Evolutionary conservation across 202 grass and related monocot genomes (phyloP).

Genomic region (Digitaria exilis): DNA sequence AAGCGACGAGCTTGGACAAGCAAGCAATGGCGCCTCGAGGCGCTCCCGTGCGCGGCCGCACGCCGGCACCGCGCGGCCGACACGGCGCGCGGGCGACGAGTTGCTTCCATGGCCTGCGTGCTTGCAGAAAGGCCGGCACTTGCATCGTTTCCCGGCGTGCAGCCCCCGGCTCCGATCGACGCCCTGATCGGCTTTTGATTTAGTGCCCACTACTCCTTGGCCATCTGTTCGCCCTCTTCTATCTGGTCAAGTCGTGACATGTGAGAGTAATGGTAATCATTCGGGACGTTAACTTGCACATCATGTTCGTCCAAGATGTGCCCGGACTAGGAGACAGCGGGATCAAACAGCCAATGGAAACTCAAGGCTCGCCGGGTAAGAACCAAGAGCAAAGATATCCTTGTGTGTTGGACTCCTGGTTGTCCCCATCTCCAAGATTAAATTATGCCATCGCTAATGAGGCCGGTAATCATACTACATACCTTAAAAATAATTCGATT

Average conservation of each 20-base stretch:
- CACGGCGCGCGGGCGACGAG: constrained; percentile 41
- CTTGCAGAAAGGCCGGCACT: constrained; percentile 44
- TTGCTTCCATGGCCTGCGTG: constrained; percentile 45
- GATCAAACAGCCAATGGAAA: constrained; percentile 30
- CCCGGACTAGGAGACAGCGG: constrained; percentile 29
- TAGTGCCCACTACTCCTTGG: not conserved
- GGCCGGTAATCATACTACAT: not conserved
- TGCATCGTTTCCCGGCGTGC: constrained; percentile 41
- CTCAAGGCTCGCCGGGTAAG: not conserved
- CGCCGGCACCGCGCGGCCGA: constrained; percentile 36
- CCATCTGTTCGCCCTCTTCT: not conserved
- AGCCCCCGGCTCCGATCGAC: constrained; percentile 4
- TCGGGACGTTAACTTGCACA: not conserved
- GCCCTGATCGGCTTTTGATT: constrained; percentile 16
- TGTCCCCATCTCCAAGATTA: not conserved
- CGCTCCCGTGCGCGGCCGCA: not conserved
- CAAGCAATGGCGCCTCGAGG: constrained; percentile 28
- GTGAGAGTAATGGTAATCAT: not conserved
- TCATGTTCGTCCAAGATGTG: constrained; percentile 26
- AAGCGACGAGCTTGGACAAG: constrained; percentile 24
- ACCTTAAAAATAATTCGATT: not conserved
- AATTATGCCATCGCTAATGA: not conserved
- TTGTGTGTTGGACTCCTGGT: not conserved
- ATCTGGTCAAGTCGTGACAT: not conserved
- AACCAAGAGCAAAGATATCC: constrained; percentile 35